Evolutionary conservation across 164 flowering plant species (phyloP).

Genomic region (Magnolia sinica): DNA sequence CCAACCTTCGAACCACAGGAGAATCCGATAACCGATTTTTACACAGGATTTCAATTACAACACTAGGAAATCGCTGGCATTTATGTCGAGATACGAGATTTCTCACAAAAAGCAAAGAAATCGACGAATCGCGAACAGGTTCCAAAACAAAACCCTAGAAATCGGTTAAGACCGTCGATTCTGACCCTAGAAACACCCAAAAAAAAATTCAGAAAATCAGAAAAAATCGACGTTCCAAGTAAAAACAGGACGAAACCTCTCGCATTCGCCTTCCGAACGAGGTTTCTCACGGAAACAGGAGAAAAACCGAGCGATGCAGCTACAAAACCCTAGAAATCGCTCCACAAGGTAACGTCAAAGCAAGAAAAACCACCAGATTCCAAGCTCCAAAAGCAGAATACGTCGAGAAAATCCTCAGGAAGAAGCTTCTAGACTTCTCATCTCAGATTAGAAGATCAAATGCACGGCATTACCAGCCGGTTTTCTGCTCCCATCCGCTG

Average conservation of each 20-base stretch:
- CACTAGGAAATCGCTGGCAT: background rate
- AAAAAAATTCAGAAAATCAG: background rate
- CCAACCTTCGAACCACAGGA: background rate
- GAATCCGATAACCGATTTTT: background rate
- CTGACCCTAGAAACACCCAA: background rate
- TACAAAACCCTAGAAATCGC: slow-evolving; percentile 4
- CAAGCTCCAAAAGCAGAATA: background rate
- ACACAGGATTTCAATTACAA: background rate
- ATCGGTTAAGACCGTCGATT: background rate
- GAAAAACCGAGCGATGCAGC: background rate
- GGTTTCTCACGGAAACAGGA: background rate
- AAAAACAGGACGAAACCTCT: background rate
- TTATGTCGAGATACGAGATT: background rate
- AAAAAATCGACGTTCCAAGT: background rate
- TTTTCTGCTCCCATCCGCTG: background rate
- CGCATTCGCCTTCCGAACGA: background rate
- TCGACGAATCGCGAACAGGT: background rate
- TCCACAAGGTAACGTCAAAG: background rate
- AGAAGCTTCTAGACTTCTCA: background rate
- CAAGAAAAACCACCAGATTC: background rate
- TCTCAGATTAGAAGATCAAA: background rate
- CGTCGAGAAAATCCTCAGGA: background rate
- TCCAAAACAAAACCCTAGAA: slow-evolving; percentile 16
- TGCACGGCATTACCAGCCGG: background rate
- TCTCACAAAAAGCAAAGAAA: slow-evolving; percentile 3